phyloP scores from a whole-genome alignment of 1,284 basidiomycete genomes.

The Heliocybe sulcata region DNA sequence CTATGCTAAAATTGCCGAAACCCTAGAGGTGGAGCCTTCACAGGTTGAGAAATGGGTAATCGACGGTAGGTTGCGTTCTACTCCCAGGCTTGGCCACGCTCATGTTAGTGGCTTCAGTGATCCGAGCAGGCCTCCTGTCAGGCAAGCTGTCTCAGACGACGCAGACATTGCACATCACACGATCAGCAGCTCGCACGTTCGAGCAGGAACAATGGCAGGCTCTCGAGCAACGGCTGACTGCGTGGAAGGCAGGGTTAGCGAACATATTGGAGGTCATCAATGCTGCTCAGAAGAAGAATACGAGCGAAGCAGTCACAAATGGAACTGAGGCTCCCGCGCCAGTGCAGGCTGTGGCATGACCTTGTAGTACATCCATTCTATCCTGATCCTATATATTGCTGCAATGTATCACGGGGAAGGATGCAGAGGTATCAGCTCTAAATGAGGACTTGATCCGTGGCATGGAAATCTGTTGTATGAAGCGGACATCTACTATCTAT shows the following conservation, averaged over 20 bases:
- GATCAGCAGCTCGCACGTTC: constrained; percentile 75
- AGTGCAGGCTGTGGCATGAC: constrained; percentile 14
- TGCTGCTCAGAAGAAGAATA: constrained; percentile 42
- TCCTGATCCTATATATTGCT: background rate
- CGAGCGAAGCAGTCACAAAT: constrained; percentile 11
- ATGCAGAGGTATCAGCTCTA: background rate
- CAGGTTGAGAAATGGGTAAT: constrained; percentile 91
- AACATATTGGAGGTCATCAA: constrained; percentile 65
- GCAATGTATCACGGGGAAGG: background rate
- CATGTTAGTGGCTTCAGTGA: constrained; percentile 43
- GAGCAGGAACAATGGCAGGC: constrained; percentile 78
- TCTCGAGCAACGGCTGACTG: constrained; percentile 70
- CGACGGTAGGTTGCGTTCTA: constrained; percentile 53
- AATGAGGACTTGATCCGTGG: background rate
- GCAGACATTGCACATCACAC: constrained; percentile 69
- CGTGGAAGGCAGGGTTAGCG: constrained; percentile 74
- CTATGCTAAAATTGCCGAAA: constrained; percentile 68
- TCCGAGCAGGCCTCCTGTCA: constrained; percentile 75
- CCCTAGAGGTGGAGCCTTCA: constrained; percentile 57
- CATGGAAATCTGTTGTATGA: background rate
- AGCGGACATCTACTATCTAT: background rate
- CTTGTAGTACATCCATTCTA: background rate
- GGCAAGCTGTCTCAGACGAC: constrained; percentile 85
- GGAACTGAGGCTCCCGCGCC: constrained; percentile 18
- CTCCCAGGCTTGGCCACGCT: background rate